Evolutionary conservation across 768 basidiomycete species (phyloP), one percentile per base, ranked within the genome.

Genomic region (Boletus tomentosulus): DNA sequence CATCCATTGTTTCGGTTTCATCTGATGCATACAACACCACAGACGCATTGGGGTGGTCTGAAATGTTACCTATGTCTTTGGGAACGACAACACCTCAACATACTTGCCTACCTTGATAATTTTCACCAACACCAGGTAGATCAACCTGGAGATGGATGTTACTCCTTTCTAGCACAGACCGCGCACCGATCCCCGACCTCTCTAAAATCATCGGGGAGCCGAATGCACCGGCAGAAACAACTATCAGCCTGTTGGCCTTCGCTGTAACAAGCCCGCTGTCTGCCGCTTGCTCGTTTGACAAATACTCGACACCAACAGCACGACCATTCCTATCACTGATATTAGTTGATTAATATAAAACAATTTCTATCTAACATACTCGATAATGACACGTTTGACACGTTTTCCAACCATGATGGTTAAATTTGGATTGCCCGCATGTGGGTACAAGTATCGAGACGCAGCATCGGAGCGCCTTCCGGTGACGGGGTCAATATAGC

Each of bases 101-200:
- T 3, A 19, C 0, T 0, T 15, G n/a, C 67, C 37, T 48, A 79
- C 82, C 82, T 57, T 77, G 74, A 50, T 79, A 82, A 57, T 89
- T 80, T 63, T 86, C 84, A 10, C 90, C 89, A 1, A 94, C 90
- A 7, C 85, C 86, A 5, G 88, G 87, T 7, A 91, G 78, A 50
- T 89, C 83, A 9, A 87, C 76, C 9, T 81, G 42, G 50, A 76
- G 70, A 7, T 62, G 55, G 41, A 92, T 74, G 3, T 72, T 74
- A 47, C 77, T 65, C 44, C 69, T 70, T 42, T 76, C 61, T 28
- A 91, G 71, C 9, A 85, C 57, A 0, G 68, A 62, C 3, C 64
- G 59, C 1, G 78, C 74, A 3, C 89, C 90, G 50, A 93, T 85
- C 7, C 90, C 87, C 0, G 85, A 86, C 31, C 81, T 72, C 57